Base-by-base conservation (phyloP, 257 asterid genomes). In the Solanum infundibuliforme region DNA sequence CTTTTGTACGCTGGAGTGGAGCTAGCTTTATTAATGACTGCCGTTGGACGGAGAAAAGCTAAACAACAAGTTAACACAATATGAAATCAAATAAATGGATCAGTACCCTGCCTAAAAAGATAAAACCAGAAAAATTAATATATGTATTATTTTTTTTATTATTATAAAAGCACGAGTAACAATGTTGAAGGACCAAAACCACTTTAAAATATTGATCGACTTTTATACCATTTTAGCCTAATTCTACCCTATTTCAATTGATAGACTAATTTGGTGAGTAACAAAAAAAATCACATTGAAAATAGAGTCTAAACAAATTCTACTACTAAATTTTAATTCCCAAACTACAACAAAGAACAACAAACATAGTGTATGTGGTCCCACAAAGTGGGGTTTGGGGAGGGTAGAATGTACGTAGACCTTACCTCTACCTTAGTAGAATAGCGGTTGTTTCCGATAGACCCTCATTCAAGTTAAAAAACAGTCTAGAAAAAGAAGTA, bases 1-100 rank as follows among this genome's bases (percentile, higher is more conserved):
- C 95, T 90, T 90, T 95, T 29, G 87, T 12, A 89, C 84, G 75
- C 87, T 94, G 90, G 86, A 93, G 12, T 11, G 94, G 90, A 88
- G 88, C 93, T 4, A 91, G 82, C 92, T 92, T 95, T 76, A 97
- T 83, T 81, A 95, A 88, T 48, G 99, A 89, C n/a, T 90, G 93
- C 43, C 95, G 92, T 85, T 88, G 93, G 76, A 93, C 90, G 90
- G 93, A 91, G 89, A 92, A 95, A 90, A 95, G 91, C 98, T 97
- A 94, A 27, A 83, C 83, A 88, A 88, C 52, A 89, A 72, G 72
- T 71, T 46, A 20, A 31, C 73, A 86, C 48, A 12, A 69, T 29
- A 86, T 86, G 62, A 62, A 18, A 41, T 36, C 38, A 85, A 74
- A 62, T 39, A 58, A 41, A 81, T 10, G 41, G 85, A 81, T 81